phyloP scores from a whole-genome alignment of 2,329 filamentous ascomycete species.

The Paecilomyces variotii region DNA sequence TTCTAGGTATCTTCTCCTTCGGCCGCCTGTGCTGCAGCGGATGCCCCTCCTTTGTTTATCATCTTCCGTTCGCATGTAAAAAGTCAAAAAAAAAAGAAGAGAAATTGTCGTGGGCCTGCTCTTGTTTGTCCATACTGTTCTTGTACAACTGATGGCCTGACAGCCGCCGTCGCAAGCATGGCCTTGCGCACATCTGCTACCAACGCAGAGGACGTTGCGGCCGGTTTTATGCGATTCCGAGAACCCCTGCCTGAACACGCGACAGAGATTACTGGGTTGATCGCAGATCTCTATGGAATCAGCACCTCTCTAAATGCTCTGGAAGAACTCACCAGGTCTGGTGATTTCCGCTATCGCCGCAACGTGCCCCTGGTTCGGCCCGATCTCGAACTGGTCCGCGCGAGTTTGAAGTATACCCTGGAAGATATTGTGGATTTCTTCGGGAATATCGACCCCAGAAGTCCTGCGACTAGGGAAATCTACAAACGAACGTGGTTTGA shows the following conservation, averaged over 20 bases:
- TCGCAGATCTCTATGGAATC: conserved; percentile 49
- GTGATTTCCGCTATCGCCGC: conserved; percentile 25
- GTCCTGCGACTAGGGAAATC: conserved; percentile 20
- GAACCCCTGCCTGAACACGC: conserved; percentile 43
- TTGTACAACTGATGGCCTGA: conserved; percentile 12
- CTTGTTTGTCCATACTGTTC: neutral
- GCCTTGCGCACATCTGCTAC: conserved; percentile 37
- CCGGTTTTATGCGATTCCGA: conserved; percentile 43
- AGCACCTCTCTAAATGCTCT: conserved; percentile 43
- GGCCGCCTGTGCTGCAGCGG: neutral
- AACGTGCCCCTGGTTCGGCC: conserved; percentile 33
- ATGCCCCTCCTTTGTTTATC: conserved; percentile 1
- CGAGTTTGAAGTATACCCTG: conserved; percentile 45
- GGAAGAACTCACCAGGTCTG: conserved; percentile 34
- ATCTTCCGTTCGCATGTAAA: neutral
- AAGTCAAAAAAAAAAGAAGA: no score
- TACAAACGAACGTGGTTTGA: conserved; percentile 46
- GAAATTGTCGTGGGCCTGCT: neutral
- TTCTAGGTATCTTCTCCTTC: neutral
- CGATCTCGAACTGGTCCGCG: conserved; percentile 43
- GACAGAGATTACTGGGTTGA: conserved; percentile 45
- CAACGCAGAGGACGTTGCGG: conserved; percentile 46
- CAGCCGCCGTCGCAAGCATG: conserved; percentile 22
- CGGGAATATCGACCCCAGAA: conserved; percentile 27
- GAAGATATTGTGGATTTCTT: conserved; percentile 43